Evolutionary conservation across 257 asterid species (phyloP), one percentile per base, ranked within the genome.

Genomic region (Fraxinus anomala): DNA sequence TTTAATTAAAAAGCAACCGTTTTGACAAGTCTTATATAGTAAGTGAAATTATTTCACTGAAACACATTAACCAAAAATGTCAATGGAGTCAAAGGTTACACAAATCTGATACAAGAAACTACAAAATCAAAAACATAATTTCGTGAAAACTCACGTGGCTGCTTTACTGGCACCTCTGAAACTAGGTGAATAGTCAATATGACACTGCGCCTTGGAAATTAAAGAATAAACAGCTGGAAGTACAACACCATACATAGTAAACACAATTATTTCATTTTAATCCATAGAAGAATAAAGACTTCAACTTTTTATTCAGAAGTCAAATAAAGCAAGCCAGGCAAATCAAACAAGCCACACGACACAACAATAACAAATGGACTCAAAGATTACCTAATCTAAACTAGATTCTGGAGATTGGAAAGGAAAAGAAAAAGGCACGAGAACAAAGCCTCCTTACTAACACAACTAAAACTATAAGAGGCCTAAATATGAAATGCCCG

Each of bases 21-120:
- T 13, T 63, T n/a, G 30, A 73, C 63, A 34, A 40, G 69, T 69
- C 65, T 31, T 33, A 74, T 37, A 72, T 70, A 56, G 85, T 36
- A 63, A 63, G 83, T 71, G 73, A 17, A 39, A 85, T 26, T 69
- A 72, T 74, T 65, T 67, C 70, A 49, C 77, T 65, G 34, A 79
- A n/a, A 76, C 14, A 14, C 61, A 37, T 24, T 23, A 9, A 63
- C 33, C 69, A 63, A 73, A 28, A 14, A 68, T 59, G 47, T 54
- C 80, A 24, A 40, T 7, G 47, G 56, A 39, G 30, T 70, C 61
- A 3, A 23, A 40, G 33, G 79, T 68, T 59, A 70, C 65, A 31
- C 74, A 72, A 71, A 65, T 79, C 30, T 63, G 42, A 63, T 36
- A 36, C 66, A 37, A 70, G 24, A 17, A 17, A 76, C 19, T 2